Evolutionary conservation across 306 rosid genomes (phyloP).

Genomic region (Glycine soja): DNA sequence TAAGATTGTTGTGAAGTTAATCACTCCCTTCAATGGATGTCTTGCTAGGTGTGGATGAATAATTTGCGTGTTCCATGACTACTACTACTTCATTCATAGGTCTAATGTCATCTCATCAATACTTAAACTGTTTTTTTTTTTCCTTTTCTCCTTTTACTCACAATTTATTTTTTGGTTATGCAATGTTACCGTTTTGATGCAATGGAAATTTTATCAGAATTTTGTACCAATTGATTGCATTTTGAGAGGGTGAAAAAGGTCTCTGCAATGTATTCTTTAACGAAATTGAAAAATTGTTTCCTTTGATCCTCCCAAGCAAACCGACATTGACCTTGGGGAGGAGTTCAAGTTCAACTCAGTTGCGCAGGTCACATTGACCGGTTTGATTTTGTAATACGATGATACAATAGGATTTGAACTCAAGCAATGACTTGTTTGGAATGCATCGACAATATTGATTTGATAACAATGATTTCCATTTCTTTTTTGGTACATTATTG

Average conservation of each 20-base stretch:
- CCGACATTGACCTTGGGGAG: too few relatives aligned
- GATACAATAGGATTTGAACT: too few relatives aligned
- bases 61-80: conserved; percentile 58
- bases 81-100: conserved; percentile 49
- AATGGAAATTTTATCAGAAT: conserved; percentile 46
- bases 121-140: neutral
- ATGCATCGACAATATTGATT: neutral
- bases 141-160: neutral
- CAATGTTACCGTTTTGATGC: conserved; percentile 49
- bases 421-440: neutral
- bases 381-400: too few relatives aligned
- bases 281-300: neutral
- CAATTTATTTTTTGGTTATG: conserved; percentile 41
- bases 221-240: conserved; percentile 46
- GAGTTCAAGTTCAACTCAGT: too few relatives aligned
- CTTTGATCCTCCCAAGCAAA: too few relatives aligned
- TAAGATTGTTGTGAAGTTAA: conserved; percentile 37
- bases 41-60: conserved; percentile 62
- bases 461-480: neutral
- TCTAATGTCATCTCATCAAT: conserved; percentile 31
- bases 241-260: conserved; percentile 27
- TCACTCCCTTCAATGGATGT: conserved; percentile 40
- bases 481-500: neutral
- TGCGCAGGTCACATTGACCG: too few relatives aligned
- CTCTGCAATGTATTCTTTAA: neutral